Percentiles rank a stretch among this genome's conserved stretches.
These are phyloP conservation scores for Pestalotiopsis sp. DNA, from an alignment of 2,329 filamentous ascomycete genomes.

Conservation along the genomic window DNA sequence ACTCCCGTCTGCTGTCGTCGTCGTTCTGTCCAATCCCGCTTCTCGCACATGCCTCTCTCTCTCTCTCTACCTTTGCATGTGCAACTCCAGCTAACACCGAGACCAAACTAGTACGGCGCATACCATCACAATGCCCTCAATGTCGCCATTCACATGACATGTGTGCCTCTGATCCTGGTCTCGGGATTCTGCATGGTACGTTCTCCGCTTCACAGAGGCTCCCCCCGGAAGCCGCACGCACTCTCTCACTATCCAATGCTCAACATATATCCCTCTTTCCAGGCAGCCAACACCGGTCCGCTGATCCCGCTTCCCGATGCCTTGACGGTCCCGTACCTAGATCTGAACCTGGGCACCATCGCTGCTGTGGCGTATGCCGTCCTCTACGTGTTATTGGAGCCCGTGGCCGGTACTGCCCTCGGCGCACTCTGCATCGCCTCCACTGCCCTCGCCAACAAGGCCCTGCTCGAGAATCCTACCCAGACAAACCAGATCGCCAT, in stretches of 20 bases:
- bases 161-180: slow-evolving; percentile 76
- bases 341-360: slow-evolving; percentile 68
- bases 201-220: slow-evolving; percentile 13
- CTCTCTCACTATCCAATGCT: slow-evolving; percentile 16
- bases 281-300: slow-evolving; percentile 66
- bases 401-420: slow-evolving; percentile 81
- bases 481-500: slow-evolving; percentile 60
- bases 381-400: slow-evolving; percentile 90
- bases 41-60: not conserved
- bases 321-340: slow-evolving; percentile 68
- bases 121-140: slow-evolving; percentile 83
- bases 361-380: slow-evolving; percentile 69
- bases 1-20: not conserved
- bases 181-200: slow-evolving; percentile 73
- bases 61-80: slow-evolving; percentile 7
- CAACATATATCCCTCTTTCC: slow-evolving; percentile 19
- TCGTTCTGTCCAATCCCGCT: not conserved
- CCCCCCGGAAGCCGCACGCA: not conserved
- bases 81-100: slow-evolving; percentile 13
- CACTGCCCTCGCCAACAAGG: slow-evolving; percentile 75
- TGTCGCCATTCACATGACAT: slow-evolving; percentile 77
- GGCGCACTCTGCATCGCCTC: slow-evolving; percentile 75
- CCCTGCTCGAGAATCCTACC: slow-evolving; percentile 60
- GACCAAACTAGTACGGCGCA: slow-evolving; percentile 69
- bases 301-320: slow-evolving; percentile 68